Base-by-base conservation (phyloP, 2,329 filamentous ascomycete genomes). In the Aureobasidium vineae region DNA sequence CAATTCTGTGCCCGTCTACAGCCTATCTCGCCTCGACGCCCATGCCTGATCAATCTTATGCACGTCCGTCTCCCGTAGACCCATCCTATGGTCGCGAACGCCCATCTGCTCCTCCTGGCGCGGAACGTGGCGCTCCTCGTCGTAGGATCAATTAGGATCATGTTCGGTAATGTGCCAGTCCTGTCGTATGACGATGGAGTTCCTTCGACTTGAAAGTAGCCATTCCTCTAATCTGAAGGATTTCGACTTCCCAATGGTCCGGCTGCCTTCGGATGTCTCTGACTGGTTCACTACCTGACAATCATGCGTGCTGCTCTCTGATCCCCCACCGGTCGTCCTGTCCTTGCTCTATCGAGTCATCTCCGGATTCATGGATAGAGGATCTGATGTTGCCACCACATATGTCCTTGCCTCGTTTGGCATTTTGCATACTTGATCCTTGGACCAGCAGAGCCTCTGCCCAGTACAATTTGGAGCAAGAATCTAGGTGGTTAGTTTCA, bases 41-140 rank as follows among this genome's bases (percentile, higher is more conserved):
- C 1, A 50, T 59, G 26, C 47, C 65, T 50, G 65, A 63, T 11
- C 65, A 38, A 19, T 41, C 56, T 4, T 66, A 66, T 54, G 16
- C 60, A 16, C 65, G 65, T 40, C 57, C 65, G 5, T 53, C 57
- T 7, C 65, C 56, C n/a, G 56, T 63, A 19, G 65, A 66, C 7
- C 8, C 36, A 21, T 38, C 65, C 0, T 66, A 65, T 40, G 49
- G 26, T 31, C 50, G 53, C 33, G 53, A 61, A 49, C 65, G 53
- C 16, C 36, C 56, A 5, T 47, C 65, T 41, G 49, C 41, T 31
- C 65, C 53, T 41, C 40, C 47, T n/a, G 57, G 65, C 16, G 26
- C 54, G 28, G 65, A 66, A 13, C 65, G 65, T 60, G 65, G 56
- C 49, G 49, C 65, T 28, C 56, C 54, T 52, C 56, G 65, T n/a